phyloP scores from a whole-genome alignment of 1,139 yeast species.

The Wickerhamomyces sp. region DNA sequence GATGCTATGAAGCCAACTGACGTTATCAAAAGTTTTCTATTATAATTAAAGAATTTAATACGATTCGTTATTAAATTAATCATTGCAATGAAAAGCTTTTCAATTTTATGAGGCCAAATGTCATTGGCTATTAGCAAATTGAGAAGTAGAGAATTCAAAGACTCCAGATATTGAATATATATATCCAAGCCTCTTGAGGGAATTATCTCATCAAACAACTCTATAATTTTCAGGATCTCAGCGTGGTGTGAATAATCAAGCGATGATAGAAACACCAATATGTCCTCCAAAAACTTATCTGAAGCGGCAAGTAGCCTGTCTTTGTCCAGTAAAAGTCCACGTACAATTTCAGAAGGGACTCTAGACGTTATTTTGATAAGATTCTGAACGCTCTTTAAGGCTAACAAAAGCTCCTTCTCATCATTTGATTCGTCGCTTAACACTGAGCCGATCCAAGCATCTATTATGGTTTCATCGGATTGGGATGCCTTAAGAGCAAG shows the following conservation, averaged over 20 bases:
- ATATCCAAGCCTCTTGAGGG: too few relatives aligned
- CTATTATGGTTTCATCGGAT: conserved; percentile 3
- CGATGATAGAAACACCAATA: conserved; percentile 9
- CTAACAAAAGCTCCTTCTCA: neutral
- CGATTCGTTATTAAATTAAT: neutral
- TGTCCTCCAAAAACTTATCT: conserved; percentile 2
- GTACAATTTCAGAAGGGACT: conserved; percentile 7
- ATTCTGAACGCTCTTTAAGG: conserved; percentile 8
- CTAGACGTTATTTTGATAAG: conserved; percentile 5
- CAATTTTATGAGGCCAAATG: too few relatives aligned
- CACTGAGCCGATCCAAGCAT: conserved; percentile 9
- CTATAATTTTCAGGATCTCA: neutral
- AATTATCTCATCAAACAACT: too few relatives aligned
- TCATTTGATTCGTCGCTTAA: neutral
- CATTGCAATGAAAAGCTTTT: neutral
- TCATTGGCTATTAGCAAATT: too few relatives aligned
- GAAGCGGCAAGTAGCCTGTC: neutral
- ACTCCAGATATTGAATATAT: too few relatives aligned
- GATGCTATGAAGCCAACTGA: conserved; percentile 22
- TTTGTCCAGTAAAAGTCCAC: conserved; percentile 5
- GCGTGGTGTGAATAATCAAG: conserved; percentile 1
- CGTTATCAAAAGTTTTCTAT: conserved; percentile 17
- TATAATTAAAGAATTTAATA: conserved; percentile 8
- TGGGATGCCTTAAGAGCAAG: conserved; percentile 5
- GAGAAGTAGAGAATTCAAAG: too few relatives aligned